Base-by-base conservation (phyloP, 192 early-diverging fungal genomes). In the Coemansia sp. region DNA sequence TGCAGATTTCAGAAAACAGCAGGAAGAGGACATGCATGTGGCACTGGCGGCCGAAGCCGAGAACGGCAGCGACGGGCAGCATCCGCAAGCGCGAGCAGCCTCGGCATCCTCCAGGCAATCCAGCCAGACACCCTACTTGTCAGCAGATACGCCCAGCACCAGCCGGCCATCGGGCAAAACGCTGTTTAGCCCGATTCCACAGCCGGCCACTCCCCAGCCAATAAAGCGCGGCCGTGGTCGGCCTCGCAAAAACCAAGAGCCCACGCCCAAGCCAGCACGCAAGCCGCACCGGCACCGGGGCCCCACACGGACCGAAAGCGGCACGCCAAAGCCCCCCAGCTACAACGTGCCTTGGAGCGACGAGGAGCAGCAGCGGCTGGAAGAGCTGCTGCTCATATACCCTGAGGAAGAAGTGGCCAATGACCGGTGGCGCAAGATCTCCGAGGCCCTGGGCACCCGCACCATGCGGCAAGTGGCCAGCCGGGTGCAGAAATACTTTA, bases 401-500 rank as follows among this genome's bases (percentile, higher is more conserved):
- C 88, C 86, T 8, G 85, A 88, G 56, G 88, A 90, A 30, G 82
- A 86, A 37, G 80, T 88, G 21, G 84, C 83, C 15, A 84, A 84
- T 12, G 78, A 84, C 40, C 65, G 85, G 3, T 88, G 84, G 63
- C 81, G 85, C 61, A 89, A 87, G 61, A 90, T 88, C 40, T 82
- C 85, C n/a, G 63, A 71, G 16, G 85, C 85, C 3, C 54, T 90
- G 46, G 85, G 85, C 40, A 86, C 86, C 0, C 81, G 88, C 50
- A 88, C 83, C 10, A 83, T 86, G 47, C 77, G 83, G 9, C 88
- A 90, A 55, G 88, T 90, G 36, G 84, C 84, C 9, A 89, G 88
- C 58, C 81, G 86, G 37, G 83, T 89, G 19, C 88, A 89, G 76
- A 89, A 89, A 61, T 88, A 90, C 63, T 88, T 88, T 70, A 87